A percentile compares a stretch with the other conserved stretches of the same genome.
Evolutionary conservation across 352 stramenopile species (phyloP).

Genomic region (Thalassiosira livingstoniorum): DNA sequence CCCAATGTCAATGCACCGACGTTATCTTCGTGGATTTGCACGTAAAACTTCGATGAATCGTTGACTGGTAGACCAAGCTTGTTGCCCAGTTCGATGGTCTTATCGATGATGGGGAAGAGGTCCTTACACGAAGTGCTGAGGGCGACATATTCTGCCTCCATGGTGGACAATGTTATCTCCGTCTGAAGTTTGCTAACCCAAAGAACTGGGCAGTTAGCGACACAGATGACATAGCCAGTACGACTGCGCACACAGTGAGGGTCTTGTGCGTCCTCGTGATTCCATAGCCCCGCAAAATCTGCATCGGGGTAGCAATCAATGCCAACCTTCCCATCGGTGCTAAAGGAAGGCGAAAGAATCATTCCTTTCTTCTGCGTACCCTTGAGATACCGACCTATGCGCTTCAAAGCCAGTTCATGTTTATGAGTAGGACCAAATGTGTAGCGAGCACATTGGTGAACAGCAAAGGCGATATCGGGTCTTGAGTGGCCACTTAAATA

Average conservation of each 20-base stretch:
- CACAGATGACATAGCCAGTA: conserved; percentile 48
- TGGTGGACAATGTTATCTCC: conserved; percentile 36
- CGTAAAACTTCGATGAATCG: not conserved
- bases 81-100: not conserved
- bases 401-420: not conserved
- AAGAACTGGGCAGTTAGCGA: not conserved
- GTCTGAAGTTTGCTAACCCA: conserved; percentile 39
- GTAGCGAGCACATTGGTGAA: conserved; percentile 56
- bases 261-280: conserved; percentile 26
- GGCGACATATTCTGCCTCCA: conserved; percentile 42
- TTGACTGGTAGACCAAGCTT: not conserved
- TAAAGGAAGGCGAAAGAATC: not conserved
- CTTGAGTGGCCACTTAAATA: not conserved
- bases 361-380: not conserved
- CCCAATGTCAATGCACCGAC: conserved; percentile 33
- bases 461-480: conserved; percentile 18
- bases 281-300: conserved; percentile 3
- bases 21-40: conserved; percentile 54
- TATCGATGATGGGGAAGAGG: conserved; percentile 28
- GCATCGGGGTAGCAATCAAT: conserved; percentile 42
- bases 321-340: not conserved
- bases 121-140: conserved; percentile 15
- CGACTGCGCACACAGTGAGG: conserved; percentile 40
- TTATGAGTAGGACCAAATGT: not conserved
- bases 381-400: not conserved